Evolutionary conservation across 148 eudicot species (phyloP), one percentile per base, ranked within the genome.

Genomic region (Dianthus caryophyllus): DNA sequence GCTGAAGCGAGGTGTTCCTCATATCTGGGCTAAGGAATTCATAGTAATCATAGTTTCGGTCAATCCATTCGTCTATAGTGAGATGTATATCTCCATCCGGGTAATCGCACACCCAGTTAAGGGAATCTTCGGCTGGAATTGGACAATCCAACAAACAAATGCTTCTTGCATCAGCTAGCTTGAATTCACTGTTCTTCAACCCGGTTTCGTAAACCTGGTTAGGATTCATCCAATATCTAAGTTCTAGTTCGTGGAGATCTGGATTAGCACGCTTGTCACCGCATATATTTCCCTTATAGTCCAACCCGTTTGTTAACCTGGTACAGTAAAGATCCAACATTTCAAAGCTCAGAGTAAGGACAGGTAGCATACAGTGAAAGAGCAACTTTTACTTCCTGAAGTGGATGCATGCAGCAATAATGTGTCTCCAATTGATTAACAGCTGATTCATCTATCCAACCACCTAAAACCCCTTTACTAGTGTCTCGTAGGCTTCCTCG

Each of bases 31-130:
- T 84, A 46, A 90, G 92, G 79, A 86, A 90, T 31, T 87, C 89
- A 76, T 79, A 95, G 71, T 90, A 95, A 80, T 90, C 94, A 67
- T 88, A 95, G 64, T 85, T 87, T 61, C 91, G 82, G 69, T 88
- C 88, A 55, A 94, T 86, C 97, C 99, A 94, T 41, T 94, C 89
- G 62, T 87, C 87, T n/a, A 80, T 29, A 6, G 82, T 68, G 48
- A 94, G 75, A 65, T 68, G 87, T 60, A 94, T 64, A 79, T 94
- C 97, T 63, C 97, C 99, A 24, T 94, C 99, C 21, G 99, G 99
- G 71, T 94, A 94, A 77, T 94, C 97, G 68, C 99, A 94, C n/a
- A 94, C 99, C 99, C 99, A 94, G 71, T 66, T 81, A 22, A 94
- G 77, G 5, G 92, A 78, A 75, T 94, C 96, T 63, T 90, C 99